Evolutionary conservation across 495 filamentous ascomycete species (phyloP).

Genomic region (Aspergillus avenaceus): DNA sequence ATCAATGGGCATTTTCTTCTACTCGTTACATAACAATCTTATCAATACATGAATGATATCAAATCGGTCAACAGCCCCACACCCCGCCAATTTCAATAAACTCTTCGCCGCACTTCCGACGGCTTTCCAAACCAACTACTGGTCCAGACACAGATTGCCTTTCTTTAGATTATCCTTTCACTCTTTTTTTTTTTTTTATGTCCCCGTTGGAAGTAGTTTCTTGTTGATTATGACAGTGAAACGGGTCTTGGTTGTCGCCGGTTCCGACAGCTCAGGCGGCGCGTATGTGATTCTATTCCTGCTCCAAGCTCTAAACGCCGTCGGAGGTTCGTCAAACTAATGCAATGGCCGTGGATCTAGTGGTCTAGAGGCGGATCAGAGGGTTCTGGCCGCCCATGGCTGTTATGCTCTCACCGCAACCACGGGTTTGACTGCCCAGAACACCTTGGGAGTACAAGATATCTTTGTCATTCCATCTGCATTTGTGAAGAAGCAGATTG

Average conservation of each 20-base stretch:
- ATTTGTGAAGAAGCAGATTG: conserved; percentile 81
- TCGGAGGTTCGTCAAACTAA: too few species aligned
- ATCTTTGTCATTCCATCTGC: conserved; percentile 75
- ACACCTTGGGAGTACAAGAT: conserved; percentile 76
- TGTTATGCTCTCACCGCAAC: conserved; percentile 97
- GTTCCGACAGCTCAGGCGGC: conserved; percentile 82
- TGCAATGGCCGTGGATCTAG: conserved; percentile 36
- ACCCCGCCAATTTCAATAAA: conserved; percentile 3
- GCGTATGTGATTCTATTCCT: conserved; percentile 54
- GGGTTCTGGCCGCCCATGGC: conserved; percentile 84
- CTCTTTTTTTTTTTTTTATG: not conserved
- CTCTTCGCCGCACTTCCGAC: not conserved
- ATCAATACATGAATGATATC: conserved; percentile 9
- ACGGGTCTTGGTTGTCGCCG: conserved; percentile 75
- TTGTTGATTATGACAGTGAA: conserved; percentile 42
- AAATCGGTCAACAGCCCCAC: conserved; percentile 9
- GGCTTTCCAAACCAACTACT: not conserved
- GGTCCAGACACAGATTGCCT: not conserved
- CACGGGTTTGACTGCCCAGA: conserved; percentile 91
- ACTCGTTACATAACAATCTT: too few species aligned
- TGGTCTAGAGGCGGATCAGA: conserved; percentile 96
- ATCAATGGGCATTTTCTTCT: not conserved
- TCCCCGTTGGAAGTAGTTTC: not conserved
- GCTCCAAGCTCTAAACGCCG: conserved; percentile 5
- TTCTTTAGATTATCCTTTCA: not conserved